A percentile compares a stretch with the other conserved stretches of the same genome.
phyloP scores from a whole-genome alignment of 305 asterid species.

The Fraxinus xanthoxyloides region DNA sequence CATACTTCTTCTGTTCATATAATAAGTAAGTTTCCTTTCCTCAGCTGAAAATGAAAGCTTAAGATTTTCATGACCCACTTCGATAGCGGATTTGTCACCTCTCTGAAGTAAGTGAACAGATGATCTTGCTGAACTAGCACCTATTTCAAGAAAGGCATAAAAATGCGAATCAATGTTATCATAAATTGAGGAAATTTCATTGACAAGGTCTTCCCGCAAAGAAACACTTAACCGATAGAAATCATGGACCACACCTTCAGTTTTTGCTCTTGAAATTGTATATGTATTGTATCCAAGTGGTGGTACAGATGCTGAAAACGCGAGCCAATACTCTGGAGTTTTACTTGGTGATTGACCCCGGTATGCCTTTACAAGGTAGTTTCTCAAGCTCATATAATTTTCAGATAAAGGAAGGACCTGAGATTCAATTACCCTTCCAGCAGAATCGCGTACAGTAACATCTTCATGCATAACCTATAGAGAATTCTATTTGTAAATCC shows the following conservation, averaged over 20 bases:
- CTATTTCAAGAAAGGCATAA: constrained; percentile 25
- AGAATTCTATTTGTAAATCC: neutral
- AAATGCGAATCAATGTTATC: neutral
- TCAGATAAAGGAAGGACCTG: constrained; percentile 40
- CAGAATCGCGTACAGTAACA: constrained; percentile 34
- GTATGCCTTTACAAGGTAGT: constrained; percentile 35
- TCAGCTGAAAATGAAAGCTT: constrained; percentile 42
- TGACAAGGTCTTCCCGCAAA: neutral
- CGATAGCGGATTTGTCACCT: constrained; percentile 30
- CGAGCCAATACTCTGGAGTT: constrained; percentile 40
- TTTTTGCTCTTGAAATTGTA: constrained; percentile 26
- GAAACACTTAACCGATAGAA: neutral
- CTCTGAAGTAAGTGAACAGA: constrained; percentile 24
- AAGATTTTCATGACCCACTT: constrained; percentile 50
- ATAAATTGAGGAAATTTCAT: constrained; percentile 1
- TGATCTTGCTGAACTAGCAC: constrained; percentile 31
- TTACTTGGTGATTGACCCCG: constrained; percentile 27
- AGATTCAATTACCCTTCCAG: constrained; percentile 37
- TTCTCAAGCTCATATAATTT: constrained; percentile 28
- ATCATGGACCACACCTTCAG: constrained; percentile 25
- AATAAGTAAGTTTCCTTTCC: constrained; percentile 37
- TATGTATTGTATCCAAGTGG: constrained; percentile 44
- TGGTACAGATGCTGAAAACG: constrained; percentile 40
- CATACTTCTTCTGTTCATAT: constrained; percentile 39
- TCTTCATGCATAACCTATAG: constrained; percentile 32